Evolutionary conservation across 805 yeast species (phyloP).

Genomic region (Lachancea lanzarotensis): DNA sequence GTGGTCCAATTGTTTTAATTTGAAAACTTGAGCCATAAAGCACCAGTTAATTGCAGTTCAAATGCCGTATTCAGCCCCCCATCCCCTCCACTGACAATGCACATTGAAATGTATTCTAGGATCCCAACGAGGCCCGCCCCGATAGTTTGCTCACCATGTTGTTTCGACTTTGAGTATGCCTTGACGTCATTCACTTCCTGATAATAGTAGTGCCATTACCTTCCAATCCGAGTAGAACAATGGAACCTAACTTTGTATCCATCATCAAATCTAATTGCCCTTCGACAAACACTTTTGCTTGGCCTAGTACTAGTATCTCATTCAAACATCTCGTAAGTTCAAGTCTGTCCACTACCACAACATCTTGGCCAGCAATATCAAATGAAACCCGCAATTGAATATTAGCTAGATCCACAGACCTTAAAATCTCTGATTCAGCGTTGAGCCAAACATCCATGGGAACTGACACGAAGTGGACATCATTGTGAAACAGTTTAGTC

Average conservation of each 20-base stretch:
- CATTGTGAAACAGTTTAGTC: conserved; percentile 36
- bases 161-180: not conserved
- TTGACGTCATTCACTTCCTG: conserved; percentile 1
- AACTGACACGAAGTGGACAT: conserved; percentile 39
- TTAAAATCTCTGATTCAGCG: conserved; percentile 35
- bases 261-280: conserved; percentile 23
- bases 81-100: too few relatives aligned
- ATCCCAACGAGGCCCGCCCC: not conserved
- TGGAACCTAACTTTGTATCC: conserved; percentile 23
- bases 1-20: too few relatives aligned
- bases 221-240: conserved; percentile 23
- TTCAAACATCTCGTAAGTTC: conserved; percentile 40
- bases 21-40: too few relatives aligned
- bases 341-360: conserved; percentile 37
- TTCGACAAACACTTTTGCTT: conserved; percentile 25
- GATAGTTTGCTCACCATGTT: not conserved
- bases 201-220: conserved; percentile 26
- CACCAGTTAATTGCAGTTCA: too few relatives aligned
- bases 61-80: too few relatives aligned
- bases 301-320: conserved; percentile 37
- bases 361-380: conserved; percentile 37
- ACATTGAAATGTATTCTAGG: too few relatives aligned
- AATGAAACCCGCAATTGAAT: conserved; percentile 34
- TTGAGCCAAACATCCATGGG: conserved; percentile 40
- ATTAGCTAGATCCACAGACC: conserved; percentile 14